A percentile compares a stretch with the other conserved stretches of the same genome.
These are phyloP conservation scores for Warburgia ugandensis DNA, from an alignment of 164 flowering plant genomes.

Conservation along the genomic window DNA sequence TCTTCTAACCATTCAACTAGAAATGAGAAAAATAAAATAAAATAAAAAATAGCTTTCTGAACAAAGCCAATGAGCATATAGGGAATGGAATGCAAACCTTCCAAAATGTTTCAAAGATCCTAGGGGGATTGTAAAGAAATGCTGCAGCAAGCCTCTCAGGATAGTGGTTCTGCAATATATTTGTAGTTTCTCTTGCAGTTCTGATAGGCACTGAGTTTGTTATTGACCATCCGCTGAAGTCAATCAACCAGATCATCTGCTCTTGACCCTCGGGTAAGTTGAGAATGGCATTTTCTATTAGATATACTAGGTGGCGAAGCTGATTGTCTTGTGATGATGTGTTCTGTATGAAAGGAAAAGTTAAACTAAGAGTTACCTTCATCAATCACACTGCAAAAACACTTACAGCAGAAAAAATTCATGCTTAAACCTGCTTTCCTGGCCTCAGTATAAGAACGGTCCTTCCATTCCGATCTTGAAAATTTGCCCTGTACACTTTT, in stretches of 20 bases:
- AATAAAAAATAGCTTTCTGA: too few relatives aligned
- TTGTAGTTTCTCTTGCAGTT: conserved; percentile 64
- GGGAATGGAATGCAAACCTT: conserved; percentile 43
- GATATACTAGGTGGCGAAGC: conserved; percentile 82
- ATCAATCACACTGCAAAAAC: background rate
- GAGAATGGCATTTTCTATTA: conserved; percentile 82
- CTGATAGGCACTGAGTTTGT: conserved; percentile 58
- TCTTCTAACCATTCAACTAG: too few relatives aligned
- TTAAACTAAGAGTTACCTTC: background rate
- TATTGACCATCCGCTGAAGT: conserved; percentile 82
- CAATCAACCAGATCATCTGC: conserved; percentile 91
- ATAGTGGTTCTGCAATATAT: conserved; percentile 74
- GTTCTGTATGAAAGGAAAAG: conserved; percentile 41
- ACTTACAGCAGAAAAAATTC: background rate
- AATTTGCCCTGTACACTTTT: conserved; percentile 69
- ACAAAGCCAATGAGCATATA: too few relatives aligned
- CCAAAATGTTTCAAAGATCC: conserved; percentile 91
- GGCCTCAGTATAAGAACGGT: conserved; percentile 88
- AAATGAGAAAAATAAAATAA: too few relatives aligned
- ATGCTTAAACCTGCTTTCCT: conserved; percentile 37
- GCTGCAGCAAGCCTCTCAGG: conserved; percentile 91
- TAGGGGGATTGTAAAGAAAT: conserved; percentile 86
- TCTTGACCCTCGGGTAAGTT: conserved; percentile 88
- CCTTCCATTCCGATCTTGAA: conserved; percentile 71
- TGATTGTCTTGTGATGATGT: conserved; percentile 62